phyloP scores from a whole-genome alignment of 371 early-diverging fungal genomes.

The Coemansia sp. region DNA sequence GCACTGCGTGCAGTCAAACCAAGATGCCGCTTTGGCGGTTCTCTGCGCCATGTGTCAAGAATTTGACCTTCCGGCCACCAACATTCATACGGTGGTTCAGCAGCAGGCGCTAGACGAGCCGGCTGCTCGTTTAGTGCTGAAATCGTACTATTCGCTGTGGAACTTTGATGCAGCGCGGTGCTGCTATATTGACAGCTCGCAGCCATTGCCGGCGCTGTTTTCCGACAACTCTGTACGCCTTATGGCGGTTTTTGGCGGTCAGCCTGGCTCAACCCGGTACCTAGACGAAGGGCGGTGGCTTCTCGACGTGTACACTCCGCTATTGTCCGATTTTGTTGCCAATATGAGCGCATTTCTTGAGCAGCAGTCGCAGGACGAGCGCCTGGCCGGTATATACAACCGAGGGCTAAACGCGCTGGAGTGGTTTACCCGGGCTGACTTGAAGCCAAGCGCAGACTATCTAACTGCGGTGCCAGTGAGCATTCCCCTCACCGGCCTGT shows the following conservation, averaged over 20 bases:
- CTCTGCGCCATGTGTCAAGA: constrained; percentile 6
- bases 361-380: constrained; percentile 65
- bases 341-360: constrained; percentile 67
- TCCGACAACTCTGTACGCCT: constrained; percentile 30
- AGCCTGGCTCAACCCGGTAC: constrained; percentile 67
- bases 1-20: constrained; percentile 6
- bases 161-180: neutral
- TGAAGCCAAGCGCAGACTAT: constrained; percentile 58
- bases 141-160: constrained; percentile 22
- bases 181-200: neutral
- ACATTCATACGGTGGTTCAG: constrained; percentile 17
- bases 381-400: constrained; percentile 63
- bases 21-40: neutral
- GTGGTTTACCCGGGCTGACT: constrained; percentile 62
- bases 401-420: constrained; percentile 75
- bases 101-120: constrained; percentile 6
- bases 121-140: constrained; percentile 10
- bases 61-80: neutral
- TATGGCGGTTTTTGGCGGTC: constrained; percentile 82
- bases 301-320: constrained; percentile 72
- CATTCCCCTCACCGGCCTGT: constrained; percentile 84
- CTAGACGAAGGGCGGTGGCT: constrained; percentile 79
- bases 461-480: constrained; percentile 77
- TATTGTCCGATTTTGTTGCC: constrained; percentile 71
- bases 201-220: neutral